Base-by-base conservation (phyloP, 306 rosid genomes). In the Rosa persica region DNA sequence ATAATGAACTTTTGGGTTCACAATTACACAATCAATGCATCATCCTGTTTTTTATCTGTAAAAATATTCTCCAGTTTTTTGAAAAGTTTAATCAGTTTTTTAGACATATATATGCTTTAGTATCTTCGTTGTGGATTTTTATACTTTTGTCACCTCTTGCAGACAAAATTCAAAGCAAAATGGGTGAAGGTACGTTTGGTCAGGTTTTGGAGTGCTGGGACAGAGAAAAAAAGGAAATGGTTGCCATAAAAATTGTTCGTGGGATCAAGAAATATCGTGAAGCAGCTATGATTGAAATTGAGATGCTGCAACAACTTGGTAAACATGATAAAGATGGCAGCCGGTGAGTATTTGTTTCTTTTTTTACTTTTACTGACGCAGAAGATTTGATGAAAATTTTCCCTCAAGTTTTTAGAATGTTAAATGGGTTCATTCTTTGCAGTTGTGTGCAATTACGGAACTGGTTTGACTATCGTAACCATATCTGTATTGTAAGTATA, bases 401-500 rank as follows among this genome's bases (percentile, higher is more conserved):
- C 51, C 67, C 73, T 81, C 61, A 55, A 68, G 76, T 69, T 81
- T 73, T 81, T 70, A 86, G 91, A 48, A 77, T 79, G 96, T 95
- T 95, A 90, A 93, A 93, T 82, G 85, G 84, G 89, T 86, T 90
- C 86, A 84, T 93, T 95, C 98, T 94, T 95, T 95, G 99, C 99
- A 95, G 99, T 95, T 95, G 98, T 95, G 99, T 95, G 86, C 99
- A 95, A 95, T 81, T 95, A 88, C 90, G 97, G 99, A 91, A 95
- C 98, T 95, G 98, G 98, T 95, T 95, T 95, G 98, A 95, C 97
- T 94, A 89, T 94, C 98, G 98, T 91, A 95, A 95, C 89, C 99
- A 95, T 95, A 95, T 95, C 81, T 95, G 99, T 95, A 93, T 95
- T 91, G 99, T 95, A 95, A 95, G 99, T 95, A 91, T 87, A 82